Evolutionary conservation across 139 green algal species (phyloP), one percentile per base, ranked within the genome.

Genomic region (Desmodesmus armatus): DNA sequence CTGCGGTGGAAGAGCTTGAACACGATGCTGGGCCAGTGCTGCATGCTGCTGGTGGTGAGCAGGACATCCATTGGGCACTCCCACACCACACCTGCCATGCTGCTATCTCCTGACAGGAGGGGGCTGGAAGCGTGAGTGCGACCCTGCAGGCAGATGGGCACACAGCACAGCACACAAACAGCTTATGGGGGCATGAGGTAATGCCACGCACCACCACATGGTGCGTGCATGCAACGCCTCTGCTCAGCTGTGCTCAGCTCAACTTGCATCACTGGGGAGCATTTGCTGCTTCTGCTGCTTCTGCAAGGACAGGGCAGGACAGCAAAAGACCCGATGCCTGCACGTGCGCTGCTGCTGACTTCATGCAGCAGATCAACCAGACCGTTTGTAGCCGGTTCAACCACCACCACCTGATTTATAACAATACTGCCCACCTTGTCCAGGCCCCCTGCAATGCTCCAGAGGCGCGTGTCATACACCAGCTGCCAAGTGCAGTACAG

Each of bases 401-500:
- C n/a, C n/a, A n/a, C n/a, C n/a, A n/a, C n/a, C n/a, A n/a, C n/a
- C n/a, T n/a, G n/a, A n/a, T n/a, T n/a, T n/a, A n/a, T n/a, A n/a
- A n/a, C 60, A 31, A 2, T 17, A 3, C 72, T 33, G 6, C 72
- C 3, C 31, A 82, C 74, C 74, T 82, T 39, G 23, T 31, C 33
- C 21, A 67, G 35, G 31, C 74, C 74, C 19, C 35, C 21, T 7
- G 5, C 37, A n/a, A 82, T 17, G 5, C 17, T 33, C 74, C 74
- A 82, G 0, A 69, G 33, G 21, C 49, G 74, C 74, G 27, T 21
- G n/a, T 82, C 74, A 51, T 67, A 51, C 74, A 82, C 74, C 74
- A 82, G 74, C 74, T 82, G 74, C 74, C 74, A 82, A 3, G 74
- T 69, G 74, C 74, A 82, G 74, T 82, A 69, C 74, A 82, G 51